Base-by-base conservation (phyloP, 2,329 filamentous ascomycete genomes). In the Pseudogymnoascus sp. region DNA sequence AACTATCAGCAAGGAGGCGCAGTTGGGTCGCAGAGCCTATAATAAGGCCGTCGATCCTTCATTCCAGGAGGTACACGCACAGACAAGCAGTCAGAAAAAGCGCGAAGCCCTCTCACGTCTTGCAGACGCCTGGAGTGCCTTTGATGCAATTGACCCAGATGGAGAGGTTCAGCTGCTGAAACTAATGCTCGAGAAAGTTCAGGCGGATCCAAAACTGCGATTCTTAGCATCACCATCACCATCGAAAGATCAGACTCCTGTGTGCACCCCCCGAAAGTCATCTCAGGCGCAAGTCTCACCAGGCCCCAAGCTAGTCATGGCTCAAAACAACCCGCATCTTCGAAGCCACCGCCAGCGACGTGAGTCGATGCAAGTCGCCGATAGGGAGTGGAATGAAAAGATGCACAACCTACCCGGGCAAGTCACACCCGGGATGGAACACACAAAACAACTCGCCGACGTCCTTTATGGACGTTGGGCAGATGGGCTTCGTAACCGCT, bases 401-500 rank as follows among this genome's bases (percentile, higher is more conserved):
- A 59, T 70, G 49, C 60, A 61, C 71, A 81, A 82, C 67, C 75
- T 87, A 67, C 85, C 84, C 1, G 86, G 83, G 9, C 79, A 83
- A 66, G 73, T 78, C 58, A 77, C 81, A 63, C 83, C 86, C 1
- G 93, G 92, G 1, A 93, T 97, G 90, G 93, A 97, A 75, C 93
- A 97, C 75, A 90, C 89, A 67, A 91, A 91, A 71, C 86, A 96
- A 72, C 81, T 97, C 38, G 91, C 90, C 1, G 92, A 97, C 73
- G 90, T 96, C 18, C 83, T 99, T 18, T 97, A 97, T 76, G 86
- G 88, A 14, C 85, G 93, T 45, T 99, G 95, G 95, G 86, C 88
- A 2, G 90, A 96, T 63, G 92, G 91, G 1, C 78, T 97, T 69
- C 86, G 87, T 66, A 82, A 84, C 62, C 81, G 89, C 62, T 93